Percentiles rank a stretch among this genome's conserved stretches.
Evolutionary conservation across 208 protist genomes (phyloP).

Genomic region (Leptomonas seymouri): DNA sequence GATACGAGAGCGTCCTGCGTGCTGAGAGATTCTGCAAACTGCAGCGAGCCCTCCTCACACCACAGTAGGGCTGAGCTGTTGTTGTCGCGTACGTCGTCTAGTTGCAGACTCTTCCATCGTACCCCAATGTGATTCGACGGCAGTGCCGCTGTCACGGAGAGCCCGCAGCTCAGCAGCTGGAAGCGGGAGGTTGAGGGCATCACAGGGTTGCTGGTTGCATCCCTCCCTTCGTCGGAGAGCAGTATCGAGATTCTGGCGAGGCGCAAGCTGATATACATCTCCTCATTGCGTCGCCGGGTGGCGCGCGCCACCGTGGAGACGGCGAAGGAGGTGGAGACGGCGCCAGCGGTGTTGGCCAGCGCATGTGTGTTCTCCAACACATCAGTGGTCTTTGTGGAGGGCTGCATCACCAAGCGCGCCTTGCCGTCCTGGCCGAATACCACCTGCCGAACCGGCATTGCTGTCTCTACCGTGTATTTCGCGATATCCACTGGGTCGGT

Average conservation of each 20-base stretch:
- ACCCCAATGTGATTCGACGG: slow-evolving; percentile 40
- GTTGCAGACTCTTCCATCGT: slow-evolving; percentile 59
- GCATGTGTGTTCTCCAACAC: not conserved
- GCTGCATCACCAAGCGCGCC: slow-evolving; percentile 7
- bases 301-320: slow-evolving; percentile 10
- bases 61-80: slow-evolving; percentile 49
- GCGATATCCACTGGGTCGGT: slow-evolving; percentile 28
- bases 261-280: slow-evolving; percentile 27
- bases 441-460: slow-evolving; percentile 13
- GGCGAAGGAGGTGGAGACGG: slow-evolving; percentile 12
- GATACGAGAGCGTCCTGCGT: slow-evolving; percentile 48
- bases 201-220: slow-evolving; percentile 7
- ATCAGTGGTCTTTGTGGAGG: not conserved
- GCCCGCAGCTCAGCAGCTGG: slow-evolving; percentile 26
- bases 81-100: slow-evolving; percentile 59
- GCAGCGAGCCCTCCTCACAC: slow-evolving; percentile 59
- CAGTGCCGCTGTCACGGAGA: slow-evolving; percentile 23
- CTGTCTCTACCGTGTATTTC: slow-evolving; percentile 12
- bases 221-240: slow-evolving; percentile 16
- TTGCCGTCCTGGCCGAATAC: slow-evolving; percentile 9
- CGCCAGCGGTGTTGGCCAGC: slow-evolving; percentile 2
- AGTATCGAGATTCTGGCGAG: slow-evolving; percentile 28
- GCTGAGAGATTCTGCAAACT: slow-evolving; percentile 57
- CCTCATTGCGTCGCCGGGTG: slow-evolving; percentile 9
- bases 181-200: slow-evolving; percentile 18